Evolutionary conservation across 495 filamentous ascomycete species (phyloP).

Genomic region (Aspergillus carlsbadensis): DNA sequence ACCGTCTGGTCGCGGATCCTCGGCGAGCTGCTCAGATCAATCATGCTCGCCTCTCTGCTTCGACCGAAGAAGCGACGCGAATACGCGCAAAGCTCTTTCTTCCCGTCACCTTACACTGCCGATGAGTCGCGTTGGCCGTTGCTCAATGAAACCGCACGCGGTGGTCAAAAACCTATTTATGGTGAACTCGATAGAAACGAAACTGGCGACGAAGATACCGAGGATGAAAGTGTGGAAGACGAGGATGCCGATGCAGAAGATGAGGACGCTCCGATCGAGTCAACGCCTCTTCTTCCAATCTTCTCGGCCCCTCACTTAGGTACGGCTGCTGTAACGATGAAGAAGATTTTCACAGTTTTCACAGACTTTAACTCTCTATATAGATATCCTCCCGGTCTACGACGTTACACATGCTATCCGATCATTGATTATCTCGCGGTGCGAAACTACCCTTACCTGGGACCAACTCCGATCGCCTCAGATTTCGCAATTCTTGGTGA

Average conservation of each 20-base stretch:
- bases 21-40: conserved; percentile 2
- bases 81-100: conserved; percentile 46
- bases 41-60: conserved; percentile 49
- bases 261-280: conserved; percentile 58
- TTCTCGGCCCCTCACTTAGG: conserved; percentile 82
- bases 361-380: no score
- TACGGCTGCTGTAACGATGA: conserved; percentile 26
- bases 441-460: conserved; percentile 92
- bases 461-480: conserved; percentile 93
- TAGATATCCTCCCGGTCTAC: conserved; percentile 80
- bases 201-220: conserved; percentile 37
- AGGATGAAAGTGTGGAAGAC: conserved; percentile 45
- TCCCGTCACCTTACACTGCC: conserved; percentile 44
- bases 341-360: background rate
- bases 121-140: conserved; percentile 33
- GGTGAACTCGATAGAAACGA: conserved; percentile 33
- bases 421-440: conserved; percentile 72
- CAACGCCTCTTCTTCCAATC: conserved; percentile 69
- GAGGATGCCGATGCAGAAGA: conserved; percentile 45
- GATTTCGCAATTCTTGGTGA: conserved; percentile 91
- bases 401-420: conserved; percentile 86
- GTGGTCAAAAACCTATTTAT: conserved; percentile 29
- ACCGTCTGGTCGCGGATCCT: background rate
- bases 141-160: conserved; percentile 20
- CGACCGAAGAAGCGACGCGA: conserved; percentile 41